Evolutionary conservation across 176 grass and related monocot genomes (phyloP), one percentile per base, ranked within the genome.

Genomic region (Melocanna baccifera): DNA sequence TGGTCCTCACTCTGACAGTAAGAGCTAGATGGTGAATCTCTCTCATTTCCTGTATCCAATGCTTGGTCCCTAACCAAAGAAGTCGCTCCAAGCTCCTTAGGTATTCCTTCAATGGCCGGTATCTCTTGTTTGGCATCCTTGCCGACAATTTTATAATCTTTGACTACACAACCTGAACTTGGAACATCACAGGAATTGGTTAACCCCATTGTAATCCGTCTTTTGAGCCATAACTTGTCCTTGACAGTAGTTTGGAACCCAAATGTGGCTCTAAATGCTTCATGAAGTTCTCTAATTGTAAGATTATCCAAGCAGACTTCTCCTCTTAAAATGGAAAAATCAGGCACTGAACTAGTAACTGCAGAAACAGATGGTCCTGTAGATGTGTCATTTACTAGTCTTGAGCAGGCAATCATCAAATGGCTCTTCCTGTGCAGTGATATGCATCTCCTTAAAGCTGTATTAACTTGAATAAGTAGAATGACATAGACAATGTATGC

Each of bases 171-270:
- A 65, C 67, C 87, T 50, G 93, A 92, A 87, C 83, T 91, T 78
- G 92, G 93, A 86, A 99, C 90, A 86, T 96, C 63, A 34, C 70
- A 96, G 40, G 93, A 99, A 89, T 96, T 99, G 61, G 71, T 89
- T 76, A 99, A 79, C 12, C 97, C 97, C 97, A 99, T 99, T 80
- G 91, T 61, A 78, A 99, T 99, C 66, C 91, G 88, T 53, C 97
- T 85, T 79, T 94, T 99, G 69, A 99, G 97, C 97, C 97, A 99
- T 90, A 95, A 80, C 86, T 99, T 99, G 79, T 99, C 97, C 84
- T 99, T 99, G 59, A 99, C 97, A 88, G 85, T 92, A 86, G 97
- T 99, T 34, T 89, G 87, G 9, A 90, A 91, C 51, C 93, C 97
- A 94, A 99, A 99, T 19, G 93, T 94, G 55, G 97, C 86, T 83